Base-by-base conservation (phyloP, 2,329 filamentous ascomycete species). In the Fusarium succisae region DNA sequence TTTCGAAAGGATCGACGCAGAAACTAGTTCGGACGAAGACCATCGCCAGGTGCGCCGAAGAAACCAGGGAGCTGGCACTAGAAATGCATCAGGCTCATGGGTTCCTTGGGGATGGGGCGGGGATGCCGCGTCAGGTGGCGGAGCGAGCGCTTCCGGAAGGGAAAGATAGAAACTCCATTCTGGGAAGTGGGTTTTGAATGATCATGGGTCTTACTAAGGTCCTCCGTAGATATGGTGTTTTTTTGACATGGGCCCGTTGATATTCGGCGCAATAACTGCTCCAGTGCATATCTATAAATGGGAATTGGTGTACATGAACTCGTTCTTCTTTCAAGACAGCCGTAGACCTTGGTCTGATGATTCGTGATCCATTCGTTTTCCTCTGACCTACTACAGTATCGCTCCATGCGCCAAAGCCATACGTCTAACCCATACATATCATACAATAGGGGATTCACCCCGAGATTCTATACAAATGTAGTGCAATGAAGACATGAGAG, bases 1-100 rank as follows among this genome's bases (percentile, higher is more conserved):
- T 77, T 98, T 98, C 79, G 95, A 97, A 79, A 93, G 94, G 81
- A 94, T 97, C 75, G 93, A 96, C 71, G 91, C 91, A 39, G 93
- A 95, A 79, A 92, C 91, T 78, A 88, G 87, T 15, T 85, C 84
- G 32, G 91, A 90, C 78, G 89, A 89, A 51, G 86, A 84, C 37
- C 51, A 55, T 38, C 85, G 77, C 15, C 78, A 77, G 24, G 78
- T 83, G 32, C 79, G 82, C 62, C 79, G 79, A 70, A 81, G 81
- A 57, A 72, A 81, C 32, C 72, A 76, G 26, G 72, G 73, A 43
- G 76, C 73, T 24, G 55, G 76, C 41, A 68, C 71, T 51, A 64
- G 75, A 28, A 71, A 70, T 58, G 66, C 75, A 35, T 80, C 81
- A n/a, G 82, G 82, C 5, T 83, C 83, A 3, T 88, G 87, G 87